Conservation (phyloP, 2,329 filamentous ascomycete genomes). For the Pseudogymnoascus sp. region DNA sequence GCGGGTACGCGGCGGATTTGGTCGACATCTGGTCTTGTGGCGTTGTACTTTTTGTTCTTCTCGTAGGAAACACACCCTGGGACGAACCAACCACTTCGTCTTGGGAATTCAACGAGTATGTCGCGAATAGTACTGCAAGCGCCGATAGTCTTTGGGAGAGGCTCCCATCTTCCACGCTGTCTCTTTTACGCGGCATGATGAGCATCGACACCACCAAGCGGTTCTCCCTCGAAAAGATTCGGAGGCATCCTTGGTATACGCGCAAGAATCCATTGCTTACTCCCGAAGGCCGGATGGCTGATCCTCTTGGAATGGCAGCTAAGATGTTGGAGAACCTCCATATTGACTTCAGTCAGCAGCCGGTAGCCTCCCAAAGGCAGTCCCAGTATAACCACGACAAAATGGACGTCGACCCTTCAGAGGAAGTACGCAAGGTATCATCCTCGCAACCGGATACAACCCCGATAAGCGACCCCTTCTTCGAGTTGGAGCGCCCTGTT, state of each 20-base stretch:
- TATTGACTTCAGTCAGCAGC: constrained; percentile 73
- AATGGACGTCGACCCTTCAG: constrained; percentile 61
- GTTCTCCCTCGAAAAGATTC: constrained; percentile 79
- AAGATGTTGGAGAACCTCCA: constrained; percentile 86
- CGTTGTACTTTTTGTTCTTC: constrained; percentile 90
- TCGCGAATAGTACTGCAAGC: constrained; percentile 69
- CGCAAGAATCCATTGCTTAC: constrained; percentile 70
- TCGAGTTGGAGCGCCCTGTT: constrained; percentile 79
- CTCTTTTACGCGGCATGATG: constrained; percentile 88
- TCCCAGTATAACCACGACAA: constrained; percentile 34
- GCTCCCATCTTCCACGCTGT: constrained; percentile 65
- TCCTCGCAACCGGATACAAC: constrained; percentile 81
- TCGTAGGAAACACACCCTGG: constrained; percentile 97
- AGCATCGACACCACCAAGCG: constrained; percentile 64
- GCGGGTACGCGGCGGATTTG: constrained; percentile 67
- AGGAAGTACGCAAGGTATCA: constrained; percentile 46
- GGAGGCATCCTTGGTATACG: constrained; percentile 92
- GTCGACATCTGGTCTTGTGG: constrained; percentile 97
- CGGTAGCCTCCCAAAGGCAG: constrained; percentile 33
- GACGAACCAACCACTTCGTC: constrained; percentile 80
- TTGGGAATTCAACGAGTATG: constrained; percentile 87
- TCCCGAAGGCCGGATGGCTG: constrained; percentile 62
- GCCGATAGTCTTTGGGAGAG: constrained; percentile 79
- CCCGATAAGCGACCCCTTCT: constrained; percentile 64
- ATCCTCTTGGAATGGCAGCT: constrained; percentile 81